Conservation (phyloP, 2,329 filamentous ascomycete species). For the Nakataea oryzae region DNA sequence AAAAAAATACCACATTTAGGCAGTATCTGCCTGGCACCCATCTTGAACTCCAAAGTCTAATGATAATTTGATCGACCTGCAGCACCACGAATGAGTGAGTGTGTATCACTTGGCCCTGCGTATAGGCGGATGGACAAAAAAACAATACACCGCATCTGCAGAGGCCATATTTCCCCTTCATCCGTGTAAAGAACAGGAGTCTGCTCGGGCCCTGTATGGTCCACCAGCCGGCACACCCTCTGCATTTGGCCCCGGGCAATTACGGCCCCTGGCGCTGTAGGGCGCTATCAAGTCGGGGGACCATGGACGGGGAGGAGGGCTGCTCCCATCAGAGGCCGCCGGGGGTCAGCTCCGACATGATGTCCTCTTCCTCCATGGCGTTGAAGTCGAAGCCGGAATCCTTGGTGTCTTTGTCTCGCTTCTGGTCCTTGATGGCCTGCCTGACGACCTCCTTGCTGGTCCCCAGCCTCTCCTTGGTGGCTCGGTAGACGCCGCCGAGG, state of each 20-base stretch:
- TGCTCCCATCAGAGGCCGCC: background rate
- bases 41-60: background rate
- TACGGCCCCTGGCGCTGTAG: no score
- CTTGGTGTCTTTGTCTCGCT: constrained; percentile 31
- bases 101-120: background rate
- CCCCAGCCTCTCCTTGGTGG: constrained; percentile 42
- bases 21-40: no score
- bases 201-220: no score
- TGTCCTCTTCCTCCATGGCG: constrained; percentile 47
- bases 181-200: background rate
- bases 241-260: no score
- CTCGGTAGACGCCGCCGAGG: constrained; percentile 35
- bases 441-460: constrained; percentile 47
- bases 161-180: no score
- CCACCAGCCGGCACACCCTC: background rate
- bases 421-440: constrained; percentile 33
- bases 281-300: no score
- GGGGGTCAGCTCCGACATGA: constrained; percentile 37
- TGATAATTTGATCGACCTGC: background rate
- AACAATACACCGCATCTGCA: background rate
- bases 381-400: constrained; percentile 25
- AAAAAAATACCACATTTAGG: background rate
- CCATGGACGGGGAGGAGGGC: no score
- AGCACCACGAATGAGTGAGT: background rate
- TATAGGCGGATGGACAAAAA: background rate